Evolutionary conservation across 352 stramenopile species (phyloP), one percentile per base, ranked within the genome.

Genomic region (Globisporangium takayamanum): DNA sequence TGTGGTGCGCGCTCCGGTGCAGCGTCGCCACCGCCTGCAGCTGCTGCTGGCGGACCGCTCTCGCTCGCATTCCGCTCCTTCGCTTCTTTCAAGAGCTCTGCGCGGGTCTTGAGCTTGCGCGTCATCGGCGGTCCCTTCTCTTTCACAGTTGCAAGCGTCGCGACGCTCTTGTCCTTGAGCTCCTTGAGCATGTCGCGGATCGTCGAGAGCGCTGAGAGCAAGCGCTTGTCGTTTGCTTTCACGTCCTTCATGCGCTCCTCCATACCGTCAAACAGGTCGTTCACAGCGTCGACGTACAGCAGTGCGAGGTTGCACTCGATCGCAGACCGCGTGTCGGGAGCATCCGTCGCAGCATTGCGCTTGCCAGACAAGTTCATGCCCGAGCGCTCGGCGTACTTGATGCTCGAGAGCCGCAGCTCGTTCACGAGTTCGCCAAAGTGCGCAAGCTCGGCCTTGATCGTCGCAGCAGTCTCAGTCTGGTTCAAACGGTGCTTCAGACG

Each of bases 351-450:
- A 22, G 78, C 58, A 47, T 87, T 78, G 18, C 85, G 78, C 66
- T 94, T 94, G 37, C 85, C 85, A n/a, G 74, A 80, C 57, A 94
- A 53, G 59, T 89, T 94, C 81, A 95, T 95, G 41, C 85, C 85
- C 3, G 85, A 92, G 20, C 85, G 80, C 59, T 95, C 85, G 12
- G 84, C 82, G 55, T 92, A 92, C 69, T 92, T 92, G 26, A 84
- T 67, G 20, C 73, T 88, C 30, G 67, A 72, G 47, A 92, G 66
- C 69, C 84, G 83, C 51, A 92, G 75, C 14, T 95, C 83, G 55
- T 93, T 95, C 42, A 92, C 75, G 15, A 95, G 25, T 44, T 86
- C 79, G 18, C 80, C 78, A 67, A 93, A 95, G 53, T 91, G 78
- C 15, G 80, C 79, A 44, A 95, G 52, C 56, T 95, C 85, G 33